phyloP scores from a whole-genome alignment of 2,329 filamentous ascomycete species.

The Xylariales sp. region DNA sequence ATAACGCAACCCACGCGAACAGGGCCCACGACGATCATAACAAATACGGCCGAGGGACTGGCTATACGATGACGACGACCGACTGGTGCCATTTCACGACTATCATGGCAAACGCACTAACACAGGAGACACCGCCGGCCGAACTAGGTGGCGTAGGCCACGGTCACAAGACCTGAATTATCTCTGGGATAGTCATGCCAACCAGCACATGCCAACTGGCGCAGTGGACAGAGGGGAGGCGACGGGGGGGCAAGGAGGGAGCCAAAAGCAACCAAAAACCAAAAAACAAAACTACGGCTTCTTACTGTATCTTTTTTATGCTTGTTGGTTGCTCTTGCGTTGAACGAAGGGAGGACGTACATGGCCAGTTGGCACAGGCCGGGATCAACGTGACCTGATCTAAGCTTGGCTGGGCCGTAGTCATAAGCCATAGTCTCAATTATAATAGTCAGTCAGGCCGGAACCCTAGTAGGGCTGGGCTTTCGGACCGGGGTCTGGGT shows the following conservation, averaged over 20 bases:
- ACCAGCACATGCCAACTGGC: conserved; percentile 2
- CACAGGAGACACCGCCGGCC: neutral
- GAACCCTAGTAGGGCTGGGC: conserved; percentile 7
- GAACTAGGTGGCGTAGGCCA: conserved; percentile 5
- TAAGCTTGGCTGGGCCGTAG: conserved; percentile 11
- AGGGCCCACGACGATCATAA: neutral
- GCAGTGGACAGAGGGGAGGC: neutral
- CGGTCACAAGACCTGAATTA: conserved; percentile 4
- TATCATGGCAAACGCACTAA: neutral
- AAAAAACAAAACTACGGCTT: neutral
- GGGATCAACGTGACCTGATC: conserved; percentile 22
- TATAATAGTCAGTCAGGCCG: too few species aligned
- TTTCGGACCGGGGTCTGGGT: conserved; percentile 12
- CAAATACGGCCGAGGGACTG: neutral
- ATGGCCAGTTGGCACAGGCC: conserved; percentile 18
- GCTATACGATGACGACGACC: neutral
- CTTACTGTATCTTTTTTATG: conserved; percentile 22
- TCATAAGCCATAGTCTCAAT: too few species aligned
- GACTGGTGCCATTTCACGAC: neutral
- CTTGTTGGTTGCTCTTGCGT: conserved; percentile 31
- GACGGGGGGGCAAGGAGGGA: neutral
- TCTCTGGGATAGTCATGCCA: neutral
- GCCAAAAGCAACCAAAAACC: neutral
- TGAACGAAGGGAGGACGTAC: conserved; percentile 2
- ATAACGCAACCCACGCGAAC: neutral